These are phyloP conservation scores for Citrullus amarus DNA, from an alignment of 306 rosid genomes.

Conservation along the genomic window DNA sequence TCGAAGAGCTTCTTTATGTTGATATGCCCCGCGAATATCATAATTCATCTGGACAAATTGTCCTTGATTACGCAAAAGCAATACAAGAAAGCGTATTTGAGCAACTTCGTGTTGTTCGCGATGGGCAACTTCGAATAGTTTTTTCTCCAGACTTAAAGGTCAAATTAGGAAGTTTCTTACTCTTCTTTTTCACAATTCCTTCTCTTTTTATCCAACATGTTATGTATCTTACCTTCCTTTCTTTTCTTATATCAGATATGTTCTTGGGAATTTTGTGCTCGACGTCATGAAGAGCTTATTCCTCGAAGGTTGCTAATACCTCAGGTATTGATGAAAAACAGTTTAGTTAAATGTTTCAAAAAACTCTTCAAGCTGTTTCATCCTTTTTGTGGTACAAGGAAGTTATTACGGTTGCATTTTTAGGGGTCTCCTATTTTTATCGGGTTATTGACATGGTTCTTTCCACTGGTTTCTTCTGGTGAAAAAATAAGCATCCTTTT, in stretches of 20 bases:
- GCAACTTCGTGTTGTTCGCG: slow-evolving; percentile 98
- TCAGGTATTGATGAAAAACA: slow-evolving; percentile 44
- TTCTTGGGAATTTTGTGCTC: slow-evolving; percentile 98
- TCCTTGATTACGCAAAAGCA: slow-evolving; percentile 88
- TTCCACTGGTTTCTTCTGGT: no score
- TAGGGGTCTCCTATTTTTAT: no score
- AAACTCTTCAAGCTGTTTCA: not conserved
- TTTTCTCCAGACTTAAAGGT: slow-evolving; percentile 92
- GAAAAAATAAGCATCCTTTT: no score
- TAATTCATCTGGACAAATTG: slow-evolving; percentile 91
- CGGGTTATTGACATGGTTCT: no score
- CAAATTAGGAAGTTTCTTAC: not conserved
- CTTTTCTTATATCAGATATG: slow-evolving; percentile 46
- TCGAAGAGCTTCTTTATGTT: slow-evolving; percentile 91
- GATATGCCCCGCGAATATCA: slow-evolving; percentile 98
- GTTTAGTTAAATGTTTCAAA: not conserved
- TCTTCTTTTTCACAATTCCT: not conserved
- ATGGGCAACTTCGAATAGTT: slow-evolving; percentile 92
- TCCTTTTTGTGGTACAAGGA: not conserved
- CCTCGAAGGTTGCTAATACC: slow-evolving; percentile 89
- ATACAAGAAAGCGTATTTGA: slow-evolving; percentile 96
- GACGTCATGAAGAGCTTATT: slow-evolving; percentile 95
- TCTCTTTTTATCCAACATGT: not conserved
- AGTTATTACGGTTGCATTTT: no score
- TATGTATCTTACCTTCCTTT: not conserved